Evolutionary conservation across 2,329 filamentous ascomycete genomes (phyloP).

Genomic region (Sphaerulina populicola): DNA sequence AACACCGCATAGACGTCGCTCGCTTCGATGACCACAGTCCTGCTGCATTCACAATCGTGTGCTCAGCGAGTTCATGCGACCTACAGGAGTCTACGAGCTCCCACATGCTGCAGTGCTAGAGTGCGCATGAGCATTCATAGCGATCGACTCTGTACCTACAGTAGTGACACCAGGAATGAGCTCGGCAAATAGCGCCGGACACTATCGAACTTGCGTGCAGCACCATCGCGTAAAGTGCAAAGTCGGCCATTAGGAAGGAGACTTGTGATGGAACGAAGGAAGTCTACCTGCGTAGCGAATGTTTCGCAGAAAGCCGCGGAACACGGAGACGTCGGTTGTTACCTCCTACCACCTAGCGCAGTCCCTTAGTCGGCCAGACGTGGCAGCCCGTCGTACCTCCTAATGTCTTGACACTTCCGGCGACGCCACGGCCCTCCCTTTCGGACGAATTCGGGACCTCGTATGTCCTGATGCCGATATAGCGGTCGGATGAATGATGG

Average conservation of each 20-base stretch:
- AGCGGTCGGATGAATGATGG: background rate
- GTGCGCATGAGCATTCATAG: background rate
- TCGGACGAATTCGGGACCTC: background rate
- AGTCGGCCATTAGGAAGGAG: background rate
- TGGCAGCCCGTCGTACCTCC: background rate
- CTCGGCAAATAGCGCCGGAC: background rate
- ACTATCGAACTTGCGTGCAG: conserved; percentile 3
- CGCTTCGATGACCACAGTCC: background rate
- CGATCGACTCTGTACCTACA: background rate
- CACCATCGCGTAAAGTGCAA: conserved; percentile 2
- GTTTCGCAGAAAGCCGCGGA: background rate
- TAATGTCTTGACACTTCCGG: background rate
- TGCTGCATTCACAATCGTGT: background rate
- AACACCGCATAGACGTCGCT: background rate
- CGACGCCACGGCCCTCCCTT: background rate
- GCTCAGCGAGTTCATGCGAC: conserved; percentile 1
- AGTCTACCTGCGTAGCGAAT: background rate
- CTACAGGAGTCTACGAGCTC: background rate
- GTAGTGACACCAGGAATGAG: background rate
- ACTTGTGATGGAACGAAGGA: conserved; percentile 1
- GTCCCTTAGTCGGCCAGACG: background rate
- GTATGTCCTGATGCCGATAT: background rate
- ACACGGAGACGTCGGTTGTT: background rate
- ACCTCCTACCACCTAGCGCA: background rate
- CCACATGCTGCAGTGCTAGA: background rate